Conservation (phyloP, 768 basidiomycete species). For the Leucocoprinus leucothites region DNA sequence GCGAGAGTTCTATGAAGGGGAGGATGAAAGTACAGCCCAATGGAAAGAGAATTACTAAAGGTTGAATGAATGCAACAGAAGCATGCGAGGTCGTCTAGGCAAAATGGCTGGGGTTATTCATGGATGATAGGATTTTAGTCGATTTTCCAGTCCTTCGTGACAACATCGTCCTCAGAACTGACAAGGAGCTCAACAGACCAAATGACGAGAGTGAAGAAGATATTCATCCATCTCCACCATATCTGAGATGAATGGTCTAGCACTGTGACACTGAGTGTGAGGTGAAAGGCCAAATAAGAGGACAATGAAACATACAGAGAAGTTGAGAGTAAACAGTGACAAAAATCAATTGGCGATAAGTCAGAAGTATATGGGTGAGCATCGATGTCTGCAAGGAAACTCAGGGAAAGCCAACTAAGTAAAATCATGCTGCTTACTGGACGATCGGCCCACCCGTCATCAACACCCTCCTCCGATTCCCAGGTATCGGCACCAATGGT, state of each 20-base stretch:
- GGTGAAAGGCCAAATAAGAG: neutral
- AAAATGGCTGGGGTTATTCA: neutral
- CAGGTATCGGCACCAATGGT: conserved; percentile 81
- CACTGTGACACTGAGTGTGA: conserved; percentile 39
- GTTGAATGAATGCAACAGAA: neutral
- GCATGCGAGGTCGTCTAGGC: neutral
- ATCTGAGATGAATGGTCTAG: conserved; percentile 88
- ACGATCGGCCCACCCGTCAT: conserved; percentile 68
- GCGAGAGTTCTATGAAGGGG: conserved; percentile 79
- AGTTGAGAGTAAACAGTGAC: conserved; percentile 87
- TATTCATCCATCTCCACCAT: conserved; percentile 93
- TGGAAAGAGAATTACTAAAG: conserved; percentile 64
- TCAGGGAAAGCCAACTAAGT: neutral
- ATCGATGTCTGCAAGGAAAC: conserved; percentile 58
- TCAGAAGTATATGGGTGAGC: conserved; percentile 69
- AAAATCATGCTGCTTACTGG: conserved; percentile 46
- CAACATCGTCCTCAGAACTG: conserved; percentile 66
- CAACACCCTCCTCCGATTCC: conserved; percentile 63
- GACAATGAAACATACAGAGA: conserved; percentile 52
- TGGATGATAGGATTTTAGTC: conserved; percentile 39
- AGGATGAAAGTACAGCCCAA: conserved; percentile 54
- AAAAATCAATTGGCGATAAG: conserved; percentile 82
- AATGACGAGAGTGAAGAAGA: conserved; percentile 79
- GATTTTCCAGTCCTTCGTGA: conserved; percentile 74
- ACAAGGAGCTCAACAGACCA: conserved; percentile 84